Base-by-base conservation (phyloP, 441 rosid genomes). In the Viola pubescens region DNA sequence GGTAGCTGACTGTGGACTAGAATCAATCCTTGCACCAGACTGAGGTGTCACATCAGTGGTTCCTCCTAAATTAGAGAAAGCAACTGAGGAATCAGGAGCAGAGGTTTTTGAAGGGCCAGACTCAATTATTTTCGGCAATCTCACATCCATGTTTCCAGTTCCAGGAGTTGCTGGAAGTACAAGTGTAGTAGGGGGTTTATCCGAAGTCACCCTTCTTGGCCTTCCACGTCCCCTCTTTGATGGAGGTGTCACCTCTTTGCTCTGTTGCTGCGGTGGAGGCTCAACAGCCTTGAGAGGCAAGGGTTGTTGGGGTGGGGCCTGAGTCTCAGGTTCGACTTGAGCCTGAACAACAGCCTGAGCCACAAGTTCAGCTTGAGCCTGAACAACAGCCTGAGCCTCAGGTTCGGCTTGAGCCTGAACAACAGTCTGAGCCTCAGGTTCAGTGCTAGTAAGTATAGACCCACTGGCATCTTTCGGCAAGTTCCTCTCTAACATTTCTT, bases 201-300 rank as follows among this genome's bases (percentile, higher is more conserved):
- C 84, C 7, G 68, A 55, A 41, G 75, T 55, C 54, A 63, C 82
- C 71, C 95, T 81, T 72, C 87, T 82, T 34, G 96, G 97, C 75
- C 97, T 84, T 64, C 97, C 97, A 74, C 97, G 91, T n/a, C 97
- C 96, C 62, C 97, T 77, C 76, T 86, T 90, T 49, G 85, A 81
- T 64, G 96, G 96, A 52, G 87, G 89, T 14, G 86, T 84, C 59
- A 70, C 79, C 66, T 87, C 89, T 49, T 74, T 77, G 63, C 53
- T 68, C 73, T 69, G 80, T 71, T 64, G 82, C 55, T 54, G 66
- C 4, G 65, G 79, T 50, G 72, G 70, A 61, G 66, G 75, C 70
- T 63, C 79, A 55, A 66, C 55, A 37, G 73, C 50, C 9, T 62
- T 54, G 5, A 64, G 57, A 47, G 74, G 59, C 40, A 71, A 81